These are phyloP conservation scores for Penicillium cataractarum DNA, from an alignment of 495 filamentous ascomycete genomes.

Conservation along the genomic window DNA sequence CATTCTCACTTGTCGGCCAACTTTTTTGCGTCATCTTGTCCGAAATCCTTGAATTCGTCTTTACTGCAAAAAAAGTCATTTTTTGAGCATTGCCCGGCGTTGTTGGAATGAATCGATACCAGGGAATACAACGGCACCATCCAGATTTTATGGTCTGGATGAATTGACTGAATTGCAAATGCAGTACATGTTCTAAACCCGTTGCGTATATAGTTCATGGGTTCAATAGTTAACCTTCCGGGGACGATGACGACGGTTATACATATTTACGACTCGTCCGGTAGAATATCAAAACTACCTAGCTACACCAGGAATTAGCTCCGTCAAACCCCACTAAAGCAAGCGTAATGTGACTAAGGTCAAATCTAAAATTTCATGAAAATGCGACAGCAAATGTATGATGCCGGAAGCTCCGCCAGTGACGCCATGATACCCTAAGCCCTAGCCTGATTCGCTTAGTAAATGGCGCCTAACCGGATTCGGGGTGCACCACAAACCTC, in stretches of 20 bases:
- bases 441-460: constrained; percentile 36
- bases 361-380: no score
- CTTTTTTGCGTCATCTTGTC: background rate
- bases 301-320: background rate
- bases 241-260: background rate
- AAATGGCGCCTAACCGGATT: constrained; percentile 34
- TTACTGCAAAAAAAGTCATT: constrained; percentile 26
- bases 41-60: constrained; percentile 6
- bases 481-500: constrained; percentile 32
- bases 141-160: constrained; percentile 7
- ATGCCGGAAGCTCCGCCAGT: constrained; percentile 26
- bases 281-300: background rate
- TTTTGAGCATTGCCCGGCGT: constrained; percentile 37
- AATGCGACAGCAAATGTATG: constrained; percentile 19
- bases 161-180: constrained; percentile 2
- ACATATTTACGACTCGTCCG: background rate
- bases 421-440: constrained; percentile 36
- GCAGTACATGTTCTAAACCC: background rate
- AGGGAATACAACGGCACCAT: constrained; percentile 14
- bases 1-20: background rate
- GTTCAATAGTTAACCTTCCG: background rate
- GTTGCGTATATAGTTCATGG: constrained; percentile 4
- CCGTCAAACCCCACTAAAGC: background rate
- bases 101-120: constrained; percentile 31
- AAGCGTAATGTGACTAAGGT: no score